Evolutionary conservation across 2,329 filamentous ascomycete genomes (phyloP).

Genomic region (Fusarium nisikadoi): DNA sequence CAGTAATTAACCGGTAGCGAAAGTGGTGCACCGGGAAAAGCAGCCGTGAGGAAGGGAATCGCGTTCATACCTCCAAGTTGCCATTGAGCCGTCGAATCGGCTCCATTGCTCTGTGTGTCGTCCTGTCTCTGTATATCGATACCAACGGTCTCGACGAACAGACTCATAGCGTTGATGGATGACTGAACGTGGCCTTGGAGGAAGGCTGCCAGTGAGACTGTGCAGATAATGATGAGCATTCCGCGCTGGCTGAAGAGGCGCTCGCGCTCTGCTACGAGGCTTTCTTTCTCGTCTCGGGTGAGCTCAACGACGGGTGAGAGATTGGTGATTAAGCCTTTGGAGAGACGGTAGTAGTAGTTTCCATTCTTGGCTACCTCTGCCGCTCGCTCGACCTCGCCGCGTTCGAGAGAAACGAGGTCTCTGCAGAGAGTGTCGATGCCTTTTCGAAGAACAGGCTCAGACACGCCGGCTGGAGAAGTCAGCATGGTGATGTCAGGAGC

Average conservation of each 20-base stretch:
- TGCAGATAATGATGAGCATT: conserved; percentile 39
- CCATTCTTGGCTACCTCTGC: conserved; percentile 20
- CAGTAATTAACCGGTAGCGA: conserved; percentile 53
- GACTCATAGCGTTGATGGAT: conserved; percentile 52
- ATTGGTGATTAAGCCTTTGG: not conserved
- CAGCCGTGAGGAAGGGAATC: conserved; percentile 51
- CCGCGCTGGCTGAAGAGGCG: conserved; percentile 38
- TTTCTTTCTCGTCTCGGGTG: not conserved
- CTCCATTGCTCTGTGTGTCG: not conserved
- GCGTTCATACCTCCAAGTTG: conserved; percentile 50
- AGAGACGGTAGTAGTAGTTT: conserved; percentile 20
- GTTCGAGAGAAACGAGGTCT: conserved; percentile 3
- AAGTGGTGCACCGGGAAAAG: conserved; percentile 50
- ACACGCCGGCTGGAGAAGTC: conserved; percentile 5
- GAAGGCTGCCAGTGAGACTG: conserved; percentile 55
- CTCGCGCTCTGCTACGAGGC: conserved; percentile 44
- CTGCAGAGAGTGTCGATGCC: not conserved
- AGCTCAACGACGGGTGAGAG: not conserved
- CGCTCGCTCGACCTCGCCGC: conserved; percentile 2
- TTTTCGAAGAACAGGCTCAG: not conserved
- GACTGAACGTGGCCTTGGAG: conserved; percentile 57
- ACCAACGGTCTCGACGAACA: conserved; percentile 41
- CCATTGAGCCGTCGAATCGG: conserved; percentile 3
- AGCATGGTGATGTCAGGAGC: not conserved
- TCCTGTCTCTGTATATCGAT: conserved; percentile 2